A percentile compares a stretch with the other conserved stretches of the same genome.
Evolutionary conservation across 2,329 filamentous ascomycete species (phyloP).

Genomic region (Emmonsiellopsis sp.): DNA sequence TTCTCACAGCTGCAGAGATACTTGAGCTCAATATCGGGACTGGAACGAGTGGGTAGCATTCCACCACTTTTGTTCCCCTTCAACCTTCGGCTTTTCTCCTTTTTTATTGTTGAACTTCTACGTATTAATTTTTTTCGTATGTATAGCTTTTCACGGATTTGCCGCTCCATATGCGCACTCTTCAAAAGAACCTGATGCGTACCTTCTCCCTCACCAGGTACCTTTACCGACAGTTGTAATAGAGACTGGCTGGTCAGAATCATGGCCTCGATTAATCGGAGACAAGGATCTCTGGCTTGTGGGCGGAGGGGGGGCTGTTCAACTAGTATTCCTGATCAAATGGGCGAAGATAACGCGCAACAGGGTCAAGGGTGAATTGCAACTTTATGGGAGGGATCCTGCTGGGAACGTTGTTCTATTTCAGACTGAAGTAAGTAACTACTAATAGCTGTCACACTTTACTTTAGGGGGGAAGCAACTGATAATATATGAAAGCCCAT

Average conservation of each 20-base stretch:
- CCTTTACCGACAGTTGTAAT: constrained; percentile 6
- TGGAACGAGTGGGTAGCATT: not conserved
- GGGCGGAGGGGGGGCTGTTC: constrained; percentile 1
- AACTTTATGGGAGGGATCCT: constrained; percentile 1
- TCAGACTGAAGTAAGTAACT: not conserved
- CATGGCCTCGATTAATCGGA: constrained; percentile 2
- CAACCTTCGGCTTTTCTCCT: not conserved
- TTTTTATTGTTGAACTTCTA: not conserved
- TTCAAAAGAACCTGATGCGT: constrained; percentile 7
- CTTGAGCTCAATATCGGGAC: not conserved
- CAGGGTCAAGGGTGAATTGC: constrained; percentile 1
- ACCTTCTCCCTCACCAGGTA: not conserved
- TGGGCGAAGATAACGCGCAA: constrained; percentile 5
- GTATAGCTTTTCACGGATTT: constrained; percentile 3
- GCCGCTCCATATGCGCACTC: not conserved
- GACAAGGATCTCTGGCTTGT: constrained; percentile 7
- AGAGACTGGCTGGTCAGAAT: constrained; percentile 6
- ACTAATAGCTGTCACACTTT: not conserved
- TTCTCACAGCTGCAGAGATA: not conserved
- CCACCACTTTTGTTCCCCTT: not conserved
- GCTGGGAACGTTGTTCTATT: not conserved
- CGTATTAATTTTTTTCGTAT: not conserved
- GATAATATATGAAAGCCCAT: not conserved
- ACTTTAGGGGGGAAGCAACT: not conserved
- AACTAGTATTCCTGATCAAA: constrained; percentile 6